phyloP scores from a whole-genome alignment of 2,329 filamentous ascomycete genomes.

The Cytospora schulzeri region DNA sequence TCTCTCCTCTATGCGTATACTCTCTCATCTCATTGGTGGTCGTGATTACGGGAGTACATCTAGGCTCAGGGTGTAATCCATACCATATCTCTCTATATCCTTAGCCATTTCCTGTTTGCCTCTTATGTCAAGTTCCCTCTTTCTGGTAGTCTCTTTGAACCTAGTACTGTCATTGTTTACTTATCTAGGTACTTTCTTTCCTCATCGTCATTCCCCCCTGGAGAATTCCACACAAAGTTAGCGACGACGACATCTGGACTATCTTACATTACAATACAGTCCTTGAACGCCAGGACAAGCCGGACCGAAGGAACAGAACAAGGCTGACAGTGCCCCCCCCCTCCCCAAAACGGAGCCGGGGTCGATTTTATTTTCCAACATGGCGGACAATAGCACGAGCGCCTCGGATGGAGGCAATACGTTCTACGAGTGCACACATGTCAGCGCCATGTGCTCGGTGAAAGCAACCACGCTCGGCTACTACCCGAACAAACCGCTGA shows the following conservation, averaged over 20 bases:
- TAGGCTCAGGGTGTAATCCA: not conserved
- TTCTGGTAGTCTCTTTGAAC: not conserved
- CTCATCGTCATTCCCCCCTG: not conserved
- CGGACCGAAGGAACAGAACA: not conserved
- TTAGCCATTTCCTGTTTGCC: not conserved
- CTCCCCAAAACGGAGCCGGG: no score
- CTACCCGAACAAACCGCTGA: conserved; percentile 57
- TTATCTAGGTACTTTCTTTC: no score
- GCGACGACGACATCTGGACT: not conserved
- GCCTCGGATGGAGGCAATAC: conserved; percentile 18
- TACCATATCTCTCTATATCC: not conserved
- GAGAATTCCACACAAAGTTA: not conserved
- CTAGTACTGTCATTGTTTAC: not conserved
- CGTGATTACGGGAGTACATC: not conserved
- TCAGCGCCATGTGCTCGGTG: conserved; percentile 53
- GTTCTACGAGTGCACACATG: conserved; percentile 40
- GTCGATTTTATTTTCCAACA: not conserved
- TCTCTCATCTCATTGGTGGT: not conserved
- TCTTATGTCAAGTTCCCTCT: conserved; percentile 2
- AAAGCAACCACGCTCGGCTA: conserved; percentile 57
- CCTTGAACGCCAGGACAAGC: not conserved
- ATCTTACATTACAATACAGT: not conserved
- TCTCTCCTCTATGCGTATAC: conserved; percentile 1
- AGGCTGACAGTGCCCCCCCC: not conserved
- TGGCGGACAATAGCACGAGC: not conserved